These are phyloP conservation scores for Verbascum thapsus DNA, from an alignment of 257 asterid species.

Conservation along the genomic window DNA sequence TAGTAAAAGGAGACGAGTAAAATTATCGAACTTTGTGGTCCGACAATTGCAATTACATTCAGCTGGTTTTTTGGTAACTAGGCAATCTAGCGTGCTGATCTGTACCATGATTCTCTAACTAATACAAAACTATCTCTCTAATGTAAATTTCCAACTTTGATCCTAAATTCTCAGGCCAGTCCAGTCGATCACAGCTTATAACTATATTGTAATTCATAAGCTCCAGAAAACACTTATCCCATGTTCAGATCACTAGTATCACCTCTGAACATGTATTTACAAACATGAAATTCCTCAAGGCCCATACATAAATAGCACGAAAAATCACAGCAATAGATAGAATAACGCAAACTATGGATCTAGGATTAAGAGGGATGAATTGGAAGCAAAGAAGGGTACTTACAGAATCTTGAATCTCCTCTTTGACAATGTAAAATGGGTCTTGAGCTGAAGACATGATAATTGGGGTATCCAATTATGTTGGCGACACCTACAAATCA, in stretches of 20 bases:
- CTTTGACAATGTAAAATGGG: conserved; percentile 94
- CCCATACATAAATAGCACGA: conserved; percentile 3
- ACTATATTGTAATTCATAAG: neutral
- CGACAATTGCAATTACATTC: conserved; percentile 7
- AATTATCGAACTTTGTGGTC: neutral
- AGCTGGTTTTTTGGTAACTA: conserved; percentile 20
- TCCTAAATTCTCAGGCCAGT: neutral
- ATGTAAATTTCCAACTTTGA: neutral
- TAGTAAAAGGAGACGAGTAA: neutral
- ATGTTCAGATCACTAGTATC: conserved; percentile 9
- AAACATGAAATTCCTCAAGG: conserved; percentile 14
- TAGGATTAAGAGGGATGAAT: neutral
- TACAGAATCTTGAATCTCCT: conserved; percentile 96
- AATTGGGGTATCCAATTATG: conserved; percentile 26
- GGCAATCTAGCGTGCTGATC: neutral
- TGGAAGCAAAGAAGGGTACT: conserved; percentile 30
- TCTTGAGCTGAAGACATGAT: conserved; percentile 93
- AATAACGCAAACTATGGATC: conserved; percentile 19
- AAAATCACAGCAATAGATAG: neutral
- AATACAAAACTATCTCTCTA: neutral
- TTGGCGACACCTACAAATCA: conserved; percentile 17
- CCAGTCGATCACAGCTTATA: conserved; percentile 1
- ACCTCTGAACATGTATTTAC: neutral
- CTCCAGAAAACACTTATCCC: neutral
- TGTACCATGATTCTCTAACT: neutral